These are phyloP conservation scores for Penicillium samsonianum DNA, from an alignment of 495 filamentous ascomycete genomes.

Conservation along the genomic window DNA sequence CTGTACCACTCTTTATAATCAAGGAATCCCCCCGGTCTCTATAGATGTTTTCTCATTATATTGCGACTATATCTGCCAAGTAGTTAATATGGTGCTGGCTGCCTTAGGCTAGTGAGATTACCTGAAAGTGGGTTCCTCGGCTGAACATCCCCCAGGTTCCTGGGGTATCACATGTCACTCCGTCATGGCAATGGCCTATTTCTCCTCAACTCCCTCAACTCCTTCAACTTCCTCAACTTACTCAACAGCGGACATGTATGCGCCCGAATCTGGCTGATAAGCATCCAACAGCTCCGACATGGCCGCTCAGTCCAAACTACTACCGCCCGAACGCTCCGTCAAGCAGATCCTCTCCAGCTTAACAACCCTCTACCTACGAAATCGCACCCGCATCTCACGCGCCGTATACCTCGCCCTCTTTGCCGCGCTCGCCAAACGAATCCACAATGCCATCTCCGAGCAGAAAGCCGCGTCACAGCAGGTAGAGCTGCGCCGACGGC, in stretches of 20 bases:
- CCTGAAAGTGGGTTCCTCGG: constrained; percentile 24
- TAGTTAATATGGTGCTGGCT: background rate
- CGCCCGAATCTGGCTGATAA: constrained; percentile 36
- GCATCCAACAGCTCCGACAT: constrained; percentile 46
- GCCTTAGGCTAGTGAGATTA: background rate
- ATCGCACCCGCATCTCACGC: constrained; percentile 89
- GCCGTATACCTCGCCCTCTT: constrained; percentile 91
- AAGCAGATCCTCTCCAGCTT: constrained; percentile 72
- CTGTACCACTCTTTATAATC: background rate
- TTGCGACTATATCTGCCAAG: background rate
- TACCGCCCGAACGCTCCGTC: constrained; percentile 67
- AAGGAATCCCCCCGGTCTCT: background rate
- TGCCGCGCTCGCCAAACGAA: constrained; percentile 81
- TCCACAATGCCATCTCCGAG: constrained; percentile 87
- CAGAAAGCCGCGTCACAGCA: constrained; percentile 89
- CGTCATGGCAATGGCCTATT: constrained; percentile 17
- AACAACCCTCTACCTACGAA: constrained; percentile 72
- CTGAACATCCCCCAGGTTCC: constrained; percentile 30
- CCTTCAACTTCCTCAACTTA: background rate
- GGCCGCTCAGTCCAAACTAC: constrained; percentile 81
- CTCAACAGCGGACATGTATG: constrained; percentile 32
- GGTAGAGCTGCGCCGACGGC: constrained; percentile 58
- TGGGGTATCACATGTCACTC: constrained; percentile 36
- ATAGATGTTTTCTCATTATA: background rate
- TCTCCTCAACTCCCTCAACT: constrained; percentile 9